A percentile compares a stretch with the other conserved stretches of the same genome.
Conservation (phyloP, 345 rosid genomes). For the Durio zibethinus region DNA sequence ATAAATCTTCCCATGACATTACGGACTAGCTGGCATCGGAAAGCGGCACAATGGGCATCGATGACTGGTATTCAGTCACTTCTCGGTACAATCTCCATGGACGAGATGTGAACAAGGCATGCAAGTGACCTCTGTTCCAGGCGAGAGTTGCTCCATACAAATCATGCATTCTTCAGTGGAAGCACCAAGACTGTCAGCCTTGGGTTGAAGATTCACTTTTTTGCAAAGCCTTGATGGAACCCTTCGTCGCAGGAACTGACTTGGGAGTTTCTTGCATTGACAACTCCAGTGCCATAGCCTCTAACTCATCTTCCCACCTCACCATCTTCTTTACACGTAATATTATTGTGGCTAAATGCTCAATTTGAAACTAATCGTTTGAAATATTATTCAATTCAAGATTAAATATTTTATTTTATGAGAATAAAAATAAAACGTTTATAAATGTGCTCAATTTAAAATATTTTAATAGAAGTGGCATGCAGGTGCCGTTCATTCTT, state of each 20-base stretch:
- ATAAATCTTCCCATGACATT: too few relatives aligned
- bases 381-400: too few relatives aligned
- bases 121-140: neutral
- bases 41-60: neutral
- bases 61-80: constrained; percentile 4
- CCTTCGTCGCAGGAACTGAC: neutral
- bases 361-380: too few relatives aligned
- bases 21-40: too few relatives aligned
- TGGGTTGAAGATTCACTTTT: neutral
- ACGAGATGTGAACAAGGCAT: constrained; percentile 16
- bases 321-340: neutral
- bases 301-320: neutral
- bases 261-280: neutral
- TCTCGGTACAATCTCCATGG: neutral
- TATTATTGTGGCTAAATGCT: neutral
- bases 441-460: too few relatives aligned
- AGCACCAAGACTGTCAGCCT: neutral
- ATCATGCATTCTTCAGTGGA: neutral
- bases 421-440: too few relatives aligned
- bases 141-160: constrained; percentile 6
- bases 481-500: too few relatives aligned
- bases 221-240: neutral
- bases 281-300: neutral
- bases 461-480: too few relatives aligned
- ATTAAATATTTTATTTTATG: too few relatives aligned